A percentile compares a stretch with the other conserved stretches of the same genome.
Evolutionary conservation across 371 early-diverging fungal species (phyloP).

Genomic region (Syncephalis plumigaleata): DNA sequence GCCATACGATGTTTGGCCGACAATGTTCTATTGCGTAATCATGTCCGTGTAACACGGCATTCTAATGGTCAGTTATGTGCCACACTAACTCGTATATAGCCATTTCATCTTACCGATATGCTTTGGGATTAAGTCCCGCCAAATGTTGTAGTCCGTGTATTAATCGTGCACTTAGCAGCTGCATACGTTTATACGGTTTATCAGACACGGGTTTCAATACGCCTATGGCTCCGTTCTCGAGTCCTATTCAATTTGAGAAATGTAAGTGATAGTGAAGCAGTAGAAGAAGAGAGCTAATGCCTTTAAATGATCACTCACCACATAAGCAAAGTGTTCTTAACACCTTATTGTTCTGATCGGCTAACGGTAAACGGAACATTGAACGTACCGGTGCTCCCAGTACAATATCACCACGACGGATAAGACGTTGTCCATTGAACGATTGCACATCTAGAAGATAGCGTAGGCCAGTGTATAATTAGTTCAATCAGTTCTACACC

Average conservation of each 20-base stretch:
- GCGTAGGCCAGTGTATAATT: neutral
- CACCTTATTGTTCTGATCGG: conserved; percentile 11
- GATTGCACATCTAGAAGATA: conserved; percentile 47
- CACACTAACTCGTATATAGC: neutral
- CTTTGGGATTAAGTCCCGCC: conserved; percentile 87
- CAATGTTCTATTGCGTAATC: conserved; percentile 10
- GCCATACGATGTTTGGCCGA: conserved; percentile 41
- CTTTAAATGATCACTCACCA: neutral
- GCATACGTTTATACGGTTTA: conserved; percentile 72
- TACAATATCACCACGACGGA: conserved; percentile 81
- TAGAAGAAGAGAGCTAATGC: neutral
- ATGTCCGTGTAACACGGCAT: no score
- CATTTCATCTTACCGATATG: conserved; percentile 30
- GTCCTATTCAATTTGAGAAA: conserved; percentile 17
- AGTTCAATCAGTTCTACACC: neutral
- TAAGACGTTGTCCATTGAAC: conserved; percentile 69
- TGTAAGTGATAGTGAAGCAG: neutral
- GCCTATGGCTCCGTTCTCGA: conserved; percentile 50
- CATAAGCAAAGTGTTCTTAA: conserved; percentile 6
- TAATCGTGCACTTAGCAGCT: conserved; percentile 54
- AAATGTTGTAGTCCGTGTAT: conserved; percentile 61
- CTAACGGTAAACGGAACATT: conserved; percentile 32
- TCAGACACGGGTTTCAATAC: conserved; percentile 74
- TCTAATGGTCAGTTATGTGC: neutral
- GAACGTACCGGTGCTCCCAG: conserved; percentile 52